Evolutionary conservation across 2,329 filamentous ascomycete species (phyloP), one percentile per base, ranked within the genome.

Genomic region (Alternaria ethzedia): DNA sequence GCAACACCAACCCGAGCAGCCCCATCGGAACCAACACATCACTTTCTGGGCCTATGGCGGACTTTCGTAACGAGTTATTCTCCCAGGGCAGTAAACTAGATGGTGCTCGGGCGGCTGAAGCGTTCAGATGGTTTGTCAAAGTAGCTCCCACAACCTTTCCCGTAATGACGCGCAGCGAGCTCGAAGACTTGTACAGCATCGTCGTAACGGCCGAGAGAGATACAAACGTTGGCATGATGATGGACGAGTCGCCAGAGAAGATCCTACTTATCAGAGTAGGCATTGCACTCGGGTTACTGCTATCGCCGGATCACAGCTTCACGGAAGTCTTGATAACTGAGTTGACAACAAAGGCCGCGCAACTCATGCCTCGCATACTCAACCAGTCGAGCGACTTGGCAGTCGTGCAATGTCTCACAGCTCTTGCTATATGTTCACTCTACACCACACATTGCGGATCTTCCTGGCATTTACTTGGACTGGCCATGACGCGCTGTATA

Each of bases 381-480:
- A 20, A 10, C 6, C 41, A 17, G 15, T 20, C 41, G 3, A 20
- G 10, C 15, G 41, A 43, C 41, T 43, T 43, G n/a, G 41, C 1
- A 17, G 41, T 43, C n/a, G 41, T 43, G n/a, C 36, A 56, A 13
- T 56, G 54, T 21, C 26, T 56, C 20, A 17, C 26, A 15, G 26
- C 54, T 15, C 43, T 56, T 26, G 45, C 41, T 5, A 57, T 65
- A 8, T 54, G 60, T 23, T 67, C 63, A 3, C 15, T 63, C 2
- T 65, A 56, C 36, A 67, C 65, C 6, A 45, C 59, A 5, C 52
- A 52, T 26, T 63, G 65, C 32, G 65, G 65, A 13, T 67, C 65
- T 6, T 61, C 63, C 20, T 65, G 65, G 65, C 65, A 67, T 57
- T 41, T 67, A 5, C 49, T 67, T 32, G 65, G 63, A 6, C 47